These are phyloP conservation scores for Mortierella sp. DNA, from an alignment of 371 early-diverging fungal genomes.

Conservation along the genomic window DNA sequence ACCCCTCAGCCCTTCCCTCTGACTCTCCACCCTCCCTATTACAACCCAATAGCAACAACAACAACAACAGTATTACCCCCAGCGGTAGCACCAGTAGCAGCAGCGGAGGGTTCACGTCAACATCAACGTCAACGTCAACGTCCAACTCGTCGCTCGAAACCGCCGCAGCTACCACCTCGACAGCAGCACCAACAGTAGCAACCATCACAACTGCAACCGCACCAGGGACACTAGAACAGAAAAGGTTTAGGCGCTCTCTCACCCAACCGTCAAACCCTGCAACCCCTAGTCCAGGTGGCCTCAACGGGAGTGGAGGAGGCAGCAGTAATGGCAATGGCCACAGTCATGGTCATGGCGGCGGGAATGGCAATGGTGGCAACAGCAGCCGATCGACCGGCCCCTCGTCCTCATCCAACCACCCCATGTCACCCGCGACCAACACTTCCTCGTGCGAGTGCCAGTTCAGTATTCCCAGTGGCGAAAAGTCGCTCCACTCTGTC, in stretches of 20 bases:
- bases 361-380: slow-evolving; percentile 7
- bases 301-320: slow-evolving; percentile 18
- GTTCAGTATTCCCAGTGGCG: slow-evolving; percentile 49
- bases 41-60: slow-evolving; percentile 1
- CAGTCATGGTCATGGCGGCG: slow-evolving; percentile 4
- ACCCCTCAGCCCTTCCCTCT: slow-evolving; percentile 10
- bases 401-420: slow-evolving; percentile 19
- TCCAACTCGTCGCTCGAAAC: slow-evolving; percentile 5
- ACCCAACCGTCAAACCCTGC: slow-evolving; percentile 30
- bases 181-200: slow-evolving; percentile 9
- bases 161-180: slow-evolving; percentile 3
- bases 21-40: not conserved
- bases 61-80: slow-evolving; percentile 3
- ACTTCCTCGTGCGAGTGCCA: slow-evolving; percentile 49
- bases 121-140: slow-evolving; percentile 7
- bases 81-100: not conserved
- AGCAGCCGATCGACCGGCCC: slow-evolving; percentile 4
- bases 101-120: not conserved
- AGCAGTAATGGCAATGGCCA: not conserved
- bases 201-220: not conserved
- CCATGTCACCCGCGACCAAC: slow-evolving; percentile 21
- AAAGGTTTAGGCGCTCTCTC: slow-evolving; percentile 38
- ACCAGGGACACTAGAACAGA: slow-evolving; percentile 24
- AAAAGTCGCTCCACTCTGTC: slow-evolving; percentile 48
- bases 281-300: slow-evolving; percentile 14